Conservation (phyloP, 768 basidiomycete species). For the Termitomyces sp. region DNA sequence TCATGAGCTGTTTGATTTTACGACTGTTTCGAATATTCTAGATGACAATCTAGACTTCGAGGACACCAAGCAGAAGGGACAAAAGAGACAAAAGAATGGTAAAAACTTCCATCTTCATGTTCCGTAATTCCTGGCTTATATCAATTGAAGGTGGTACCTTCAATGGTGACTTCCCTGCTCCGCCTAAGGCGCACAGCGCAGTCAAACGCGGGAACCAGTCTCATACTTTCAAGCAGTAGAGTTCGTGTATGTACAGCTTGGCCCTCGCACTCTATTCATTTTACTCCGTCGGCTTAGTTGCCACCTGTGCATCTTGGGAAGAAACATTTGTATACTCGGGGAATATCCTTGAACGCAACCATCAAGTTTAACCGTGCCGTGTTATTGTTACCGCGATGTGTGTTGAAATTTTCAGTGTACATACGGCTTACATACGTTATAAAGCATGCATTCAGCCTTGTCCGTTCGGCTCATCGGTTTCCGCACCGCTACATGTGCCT, state of each 20-base stretch:
- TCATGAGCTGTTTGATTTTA: slow-evolving; percentile 63
- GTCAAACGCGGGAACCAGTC: slow-evolving; percentile 68
- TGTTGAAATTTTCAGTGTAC: background rate
- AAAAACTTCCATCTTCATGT: slow-evolving; percentile 6
- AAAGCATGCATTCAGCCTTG: background rate
- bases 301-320: background rate
- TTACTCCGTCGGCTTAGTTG: background rate
- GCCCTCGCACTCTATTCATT: background rate
- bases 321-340: background rate
- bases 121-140: background rate
- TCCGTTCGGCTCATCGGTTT: slow-evolving; percentile 4
- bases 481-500: background rate
- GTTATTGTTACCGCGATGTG: background rate
- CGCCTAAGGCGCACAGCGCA: slow-evolving; percentile 61
- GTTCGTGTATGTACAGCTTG: background rate
- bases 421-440: background rate
- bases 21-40: slow-evolving; percentile 62
- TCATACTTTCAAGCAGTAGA: slow-evolving; percentile 54
- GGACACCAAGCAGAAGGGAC: slow-evolving; percentile 43
- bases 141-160: slow-evolving; percentile 32
- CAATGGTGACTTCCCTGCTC: slow-evolving; percentile 58
- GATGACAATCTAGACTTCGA: slow-evolving; percentile 47
- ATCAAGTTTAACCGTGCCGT: background rate
- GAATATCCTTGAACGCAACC: background rate
- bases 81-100: slow-evolving; percentile 38